phyloP scores from a whole-genome alignment of 179 eudicot species.

The Carnegiea gigantea region DNA sequence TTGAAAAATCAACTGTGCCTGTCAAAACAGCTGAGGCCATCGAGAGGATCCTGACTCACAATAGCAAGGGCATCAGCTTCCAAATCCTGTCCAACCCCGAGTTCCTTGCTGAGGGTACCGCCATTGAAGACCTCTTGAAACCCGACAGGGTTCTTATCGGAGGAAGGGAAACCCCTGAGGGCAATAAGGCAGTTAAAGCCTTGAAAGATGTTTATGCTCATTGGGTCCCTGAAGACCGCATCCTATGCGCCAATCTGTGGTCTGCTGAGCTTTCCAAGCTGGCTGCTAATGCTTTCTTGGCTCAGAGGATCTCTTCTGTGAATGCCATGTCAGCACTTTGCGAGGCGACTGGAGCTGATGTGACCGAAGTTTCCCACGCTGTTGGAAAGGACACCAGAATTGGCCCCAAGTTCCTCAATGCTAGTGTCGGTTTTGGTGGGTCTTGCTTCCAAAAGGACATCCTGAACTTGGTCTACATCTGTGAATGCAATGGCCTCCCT shows the following conservation, averaged over 20 bases:
- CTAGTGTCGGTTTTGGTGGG: constrained; percentile 54
- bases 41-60: constrained; percentile 49
- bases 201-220: constrained; percentile 50
- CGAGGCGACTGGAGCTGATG: constrained; percentile 52
- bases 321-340: constrained; percentile 55
- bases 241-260: constrained; percentile 54
- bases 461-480: constrained; percentile 49
- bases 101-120: constrained; percentile 54
- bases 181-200: constrained; percentile 38
- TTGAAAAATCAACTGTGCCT: constrained; percentile 54
- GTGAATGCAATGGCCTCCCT: constrained; percentile 53
- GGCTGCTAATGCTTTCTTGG: constrained; percentile 52
- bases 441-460: constrained; percentile 56
- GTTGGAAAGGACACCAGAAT: constrained; percentile 54
- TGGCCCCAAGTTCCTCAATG: constrained; percentile 44
- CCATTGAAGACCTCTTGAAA: constrained; percentile 40
- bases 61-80: constrained; percentile 46
- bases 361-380: constrained; percentile 47
- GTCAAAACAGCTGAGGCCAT: constrained; percentile 57
- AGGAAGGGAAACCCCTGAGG: constrained; percentile 48
- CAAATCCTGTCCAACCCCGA: constrained; percentile 53
- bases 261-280: constrained; percentile 54
- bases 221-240: constrained; percentile 54
- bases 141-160: constrained; percentile 53
- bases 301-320: constrained; percentile 51